Evolutionary conservation across 2,329 filamentous ascomycete species (phyloP).

Genomic region (Colletotrichum horii): DNA sequence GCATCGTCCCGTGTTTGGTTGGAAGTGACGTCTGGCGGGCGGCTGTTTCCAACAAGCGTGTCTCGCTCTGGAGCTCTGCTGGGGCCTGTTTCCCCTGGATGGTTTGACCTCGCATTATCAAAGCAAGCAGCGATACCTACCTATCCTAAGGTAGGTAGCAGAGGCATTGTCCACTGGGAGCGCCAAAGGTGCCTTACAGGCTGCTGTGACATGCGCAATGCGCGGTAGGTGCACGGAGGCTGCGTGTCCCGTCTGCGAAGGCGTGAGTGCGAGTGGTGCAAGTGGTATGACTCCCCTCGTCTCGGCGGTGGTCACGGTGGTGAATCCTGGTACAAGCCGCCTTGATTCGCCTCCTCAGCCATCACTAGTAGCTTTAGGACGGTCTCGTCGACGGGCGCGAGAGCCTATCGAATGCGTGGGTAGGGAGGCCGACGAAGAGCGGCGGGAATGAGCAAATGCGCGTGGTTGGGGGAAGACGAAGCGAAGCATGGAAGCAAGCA

Average conservation of each 20-base stretch:
- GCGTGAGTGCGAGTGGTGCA: not conserved
- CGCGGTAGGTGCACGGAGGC: not conserved
- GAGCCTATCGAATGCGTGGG: slow-evolving; percentile 10
- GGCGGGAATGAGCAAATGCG: slow-evolving; percentile 12
- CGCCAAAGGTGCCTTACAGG: slow-evolving; percentile 18
- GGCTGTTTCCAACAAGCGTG: slow-evolving; percentile 14
- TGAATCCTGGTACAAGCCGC: slow-evolving; percentile 13
- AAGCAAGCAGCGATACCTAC: not conserved
- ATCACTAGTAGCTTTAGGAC: slow-evolving; percentile 7
- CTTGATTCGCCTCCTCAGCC: slow-evolving; percentile 13
- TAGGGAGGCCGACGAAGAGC: not conserved
- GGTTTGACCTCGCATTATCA: not conserved
- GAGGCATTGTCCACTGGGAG: not conserved
- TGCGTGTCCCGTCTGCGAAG: not conserved
- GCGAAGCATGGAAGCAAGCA: not conserved
- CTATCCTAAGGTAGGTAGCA: too few relatives aligned
- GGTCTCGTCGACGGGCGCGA: not conserved
- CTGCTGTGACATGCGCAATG: slow-evolving; percentile 15
- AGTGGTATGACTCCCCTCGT: slow-evolving; percentile 15
- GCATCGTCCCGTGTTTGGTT: not conserved
- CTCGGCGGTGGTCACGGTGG: slow-evolving; percentile 3
- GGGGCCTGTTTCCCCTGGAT: not conserved
- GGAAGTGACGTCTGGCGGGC: slow-evolving; percentile 2
- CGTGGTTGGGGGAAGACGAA: slow-evolving; percentile 10
- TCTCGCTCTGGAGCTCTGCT: not conserved